A percentile compares a stretch with the other conserved stretches of the same genome.
phyloP scores from a whole-genome alignment of 1,284 basidiomycete species.

The Mycena sp. region DNA sequence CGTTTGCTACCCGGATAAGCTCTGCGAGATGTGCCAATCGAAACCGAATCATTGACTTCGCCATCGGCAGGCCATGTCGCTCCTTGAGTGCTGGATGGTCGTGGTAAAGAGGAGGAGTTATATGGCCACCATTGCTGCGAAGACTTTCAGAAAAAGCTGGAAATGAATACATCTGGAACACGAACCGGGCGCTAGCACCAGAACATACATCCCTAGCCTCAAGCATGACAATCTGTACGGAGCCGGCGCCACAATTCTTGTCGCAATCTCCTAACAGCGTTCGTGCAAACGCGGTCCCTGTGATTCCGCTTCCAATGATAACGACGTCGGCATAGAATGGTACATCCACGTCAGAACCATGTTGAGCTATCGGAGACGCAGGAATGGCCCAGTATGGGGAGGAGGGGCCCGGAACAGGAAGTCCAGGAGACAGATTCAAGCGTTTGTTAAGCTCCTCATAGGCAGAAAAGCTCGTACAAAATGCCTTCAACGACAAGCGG shows the following conservation, averaged over 20 bases:
- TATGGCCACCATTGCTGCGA: constrained; percentile 72
- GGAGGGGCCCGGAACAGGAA: constrained; percentile 63
- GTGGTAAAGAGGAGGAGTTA: constrained; percentile 68
- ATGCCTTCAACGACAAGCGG: constrained; percentile 38
- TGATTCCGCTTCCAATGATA: constrained; percentile 77
- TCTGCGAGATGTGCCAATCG: constrained; percentile 63
- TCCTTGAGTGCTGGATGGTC: constrained; percentile 65
- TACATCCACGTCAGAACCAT: constrained; percentile 46
- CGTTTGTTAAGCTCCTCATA: constrained; percentile 47
- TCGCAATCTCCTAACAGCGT: constrained; percentile 53
- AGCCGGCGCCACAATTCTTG: constrained; percentile 28
- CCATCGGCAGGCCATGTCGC: constrained; percentile 54
- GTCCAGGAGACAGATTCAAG: constrained; percentile 59
- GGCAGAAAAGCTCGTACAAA: constrained; percentile 38
- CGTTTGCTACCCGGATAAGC: constrained; percentile 55
- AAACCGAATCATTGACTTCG: constrained; percentile 67
- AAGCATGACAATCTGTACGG: constrained; percentile 64
- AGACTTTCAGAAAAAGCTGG: not conserved
- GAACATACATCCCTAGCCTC: constrained; percentile 77
- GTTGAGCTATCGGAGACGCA: constrained; percentile 56
- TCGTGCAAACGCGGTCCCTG: constrained; percentile 67
- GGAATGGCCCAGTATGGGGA: constrained; percentile 70
- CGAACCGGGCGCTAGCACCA: constrained; percentile 74
- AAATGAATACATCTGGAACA: constrained; percentile 6
- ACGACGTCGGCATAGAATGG: constrained; percentile 69